Evolutionary conservation across 495 filamentous ascomycete genomes (phyloP), one percentile per base, ranked within the genome.

Genomic region (Xylaria flabelliformis): DNA sequence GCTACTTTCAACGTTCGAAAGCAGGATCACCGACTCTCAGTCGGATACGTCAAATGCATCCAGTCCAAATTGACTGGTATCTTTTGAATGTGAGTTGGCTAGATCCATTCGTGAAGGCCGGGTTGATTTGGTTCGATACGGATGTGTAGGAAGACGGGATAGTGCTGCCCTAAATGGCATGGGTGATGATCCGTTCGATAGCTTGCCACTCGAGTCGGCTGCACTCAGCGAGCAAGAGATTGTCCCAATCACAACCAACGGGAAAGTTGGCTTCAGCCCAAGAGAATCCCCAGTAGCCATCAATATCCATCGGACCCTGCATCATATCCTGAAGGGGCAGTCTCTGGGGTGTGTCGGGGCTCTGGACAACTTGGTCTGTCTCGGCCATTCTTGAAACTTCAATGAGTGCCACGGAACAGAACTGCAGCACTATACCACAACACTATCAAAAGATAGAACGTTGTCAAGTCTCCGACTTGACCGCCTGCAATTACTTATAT

Each of bases 1-100:
- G 94, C 96, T 34, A 98, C 95, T 8, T 98, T 97, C 90, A 98
- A 99, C 76, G 96, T 98, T 64, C 92, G 96, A 80, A 98, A 97
- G 87, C 96, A 99, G 82, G 96, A 99, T 76, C 96, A 99, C 76
- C 88, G 90, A 71, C 90, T 99, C 41, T 95, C 26, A 13, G 36
- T 12, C 39, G 39, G 17, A 29, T 26, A 44, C 6, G 44, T n/a
- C n/a, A 58, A 58, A 15, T 1, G 13, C 67, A 68, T 15, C 17
- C 48, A 9, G n/a, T 68, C 17, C 26, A n/a, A 34, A 17, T 36
- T 15, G 50, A 17, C 51, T 58, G 29, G 36, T 13, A 68, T 42
- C 19, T 44, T 42, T 21, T 8, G 17, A 15, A 58, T 3, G 7
- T 10, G 9, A 68, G n/a, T 19, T 8, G 34, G 15, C 50, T 21